phyloP scores from a whole-genome alignment of 75 land plant species.

The Ceratopteris richardii region DNA sequence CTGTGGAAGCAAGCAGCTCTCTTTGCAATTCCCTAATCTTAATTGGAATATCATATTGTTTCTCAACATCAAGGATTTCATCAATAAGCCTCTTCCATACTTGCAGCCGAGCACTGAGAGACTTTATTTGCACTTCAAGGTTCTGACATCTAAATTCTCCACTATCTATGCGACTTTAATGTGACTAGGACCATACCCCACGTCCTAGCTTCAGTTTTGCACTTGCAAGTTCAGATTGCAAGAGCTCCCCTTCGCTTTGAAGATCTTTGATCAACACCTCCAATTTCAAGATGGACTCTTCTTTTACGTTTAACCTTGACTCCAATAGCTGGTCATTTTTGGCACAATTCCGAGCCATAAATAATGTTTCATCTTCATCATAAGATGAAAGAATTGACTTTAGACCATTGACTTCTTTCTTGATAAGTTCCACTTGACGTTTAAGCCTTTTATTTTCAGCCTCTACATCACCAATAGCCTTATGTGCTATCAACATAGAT shows the following conservation, averaged over 20 bases:
- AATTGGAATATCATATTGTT: slow-evolving; percentile 50
- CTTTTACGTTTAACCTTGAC: slow-evolving; percentile 24
- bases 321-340: slow-evolving; percentile 22
- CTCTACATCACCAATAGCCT: slow-evolving; percentile 40
- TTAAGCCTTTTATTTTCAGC: slow-evolving; percentile 56
- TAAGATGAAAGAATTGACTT: slow-evolving; percentile 32
- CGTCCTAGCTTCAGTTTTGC: background rate
- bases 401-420: slow-evolving; percentile 67
- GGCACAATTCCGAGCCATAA: slow-evolving; percentile 20
- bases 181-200: no score
- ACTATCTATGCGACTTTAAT: no score
- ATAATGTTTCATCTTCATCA: slow-evolving; percentile 41
- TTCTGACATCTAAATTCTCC: no score
- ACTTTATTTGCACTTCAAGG: slow-evolving; percentile 33
- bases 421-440: slow-evolving; percentile 55
- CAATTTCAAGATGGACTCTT: slow-evolving; percentile 23
- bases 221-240: background rate
- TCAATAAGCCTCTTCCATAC: slow-evolving; percentile 51
- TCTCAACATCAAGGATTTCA: slow-evolving; percentile 62
- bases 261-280: slow-evolving; percentile 3
- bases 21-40: slow-evolving; percentile 63
- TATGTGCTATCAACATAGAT: no score
- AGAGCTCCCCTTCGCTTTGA: background rate
- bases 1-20: no score
- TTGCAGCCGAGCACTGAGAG: slow-evolving; percentile 52